These are phyloP conservation scores for Solanum sejunctum DNA, from an alignment of 257 asterid species.

Conservation along the genomic window DNA sequence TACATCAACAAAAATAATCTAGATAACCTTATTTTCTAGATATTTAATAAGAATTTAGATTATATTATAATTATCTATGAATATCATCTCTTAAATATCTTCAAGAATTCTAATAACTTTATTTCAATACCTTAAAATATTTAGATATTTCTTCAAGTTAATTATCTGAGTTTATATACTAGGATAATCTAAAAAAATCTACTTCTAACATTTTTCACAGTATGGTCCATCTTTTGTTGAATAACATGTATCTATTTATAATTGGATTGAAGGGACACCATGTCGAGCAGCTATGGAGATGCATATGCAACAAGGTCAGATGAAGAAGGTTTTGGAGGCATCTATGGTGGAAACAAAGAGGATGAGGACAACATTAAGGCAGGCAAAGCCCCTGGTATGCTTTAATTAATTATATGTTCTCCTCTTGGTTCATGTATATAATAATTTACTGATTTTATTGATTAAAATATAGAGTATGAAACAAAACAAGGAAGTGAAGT, in stretches of 20 bases:
- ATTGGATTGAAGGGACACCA: slow-evolving; percentile 23
- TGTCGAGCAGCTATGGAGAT: slow-evolving; percentile 42
- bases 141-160: too few species aligned
- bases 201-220: too few species aligned
- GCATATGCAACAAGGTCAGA: slow-evolving; percentile 59
- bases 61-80: too few species aligned
- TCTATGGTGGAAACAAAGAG: slow-evolving; percentile 27
- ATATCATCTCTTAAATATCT: too few species aligned
- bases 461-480: slow-evolving; percentile 11
- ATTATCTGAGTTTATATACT: too few species aligned
- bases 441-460: neutral
- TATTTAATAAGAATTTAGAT: too few species aligned
- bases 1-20: too few species aligned
- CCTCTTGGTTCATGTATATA: neutral
- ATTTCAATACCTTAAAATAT: too few species aligned
- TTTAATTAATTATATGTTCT: neutral
- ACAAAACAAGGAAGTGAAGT: slow-evolving; percentile 50
- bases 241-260: neutral
- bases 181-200: too few species aligned
- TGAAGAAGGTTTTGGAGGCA: slow-evolving; percentile 77
- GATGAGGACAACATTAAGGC: slow-evolving; percentile 14
- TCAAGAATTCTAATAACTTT: too few species aligned
- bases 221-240: neutral
- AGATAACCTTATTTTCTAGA: too few species aligned
- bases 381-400: slow-evolving; percentile 6